These are phyloP conservation scores for Hysterangium stoloniferum DNA, from an alignment of 768 basidiomycete genomes.

Conservation along the genomic window DNA sequence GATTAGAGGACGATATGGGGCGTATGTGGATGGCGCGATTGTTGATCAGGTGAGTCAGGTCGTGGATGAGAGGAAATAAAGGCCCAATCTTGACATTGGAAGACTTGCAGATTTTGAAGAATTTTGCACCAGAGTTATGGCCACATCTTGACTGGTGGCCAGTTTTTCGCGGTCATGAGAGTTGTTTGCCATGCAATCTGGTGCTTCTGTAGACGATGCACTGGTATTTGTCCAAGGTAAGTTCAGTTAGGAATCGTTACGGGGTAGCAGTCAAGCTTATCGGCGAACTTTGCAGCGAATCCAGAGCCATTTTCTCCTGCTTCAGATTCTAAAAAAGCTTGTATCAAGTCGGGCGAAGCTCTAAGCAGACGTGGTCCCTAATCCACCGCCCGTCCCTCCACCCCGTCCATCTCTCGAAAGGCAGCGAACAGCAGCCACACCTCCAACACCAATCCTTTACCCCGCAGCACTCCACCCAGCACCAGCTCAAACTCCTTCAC, in stretches of 20 bases:
- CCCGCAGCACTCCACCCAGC: neutral
- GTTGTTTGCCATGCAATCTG: slow-evolving; percentile 58
- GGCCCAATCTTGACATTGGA: slow-evolving; percentile 17
- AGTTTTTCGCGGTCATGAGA: slow-evolving; percentile 70
- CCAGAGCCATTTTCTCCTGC: neutral
- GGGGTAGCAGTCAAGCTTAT: no score
- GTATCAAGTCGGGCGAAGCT: no score
- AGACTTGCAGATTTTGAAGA: slow-evolving; percentile 46
- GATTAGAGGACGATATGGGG: slow-evolving; percentile 59
- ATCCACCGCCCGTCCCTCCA: slow-evolving; percentile 1
- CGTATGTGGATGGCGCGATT: slow-evolving; percentile 38
- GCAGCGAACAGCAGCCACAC: no score
- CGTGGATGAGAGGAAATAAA: no score
- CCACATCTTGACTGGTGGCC: slow-evolving; percentile 49
- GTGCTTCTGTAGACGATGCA: slow-evolving; percentile 52
- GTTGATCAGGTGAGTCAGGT: slow-evolving; percentile 69
- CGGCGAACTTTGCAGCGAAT: neutral
- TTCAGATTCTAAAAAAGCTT: neutral
- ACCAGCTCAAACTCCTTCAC: slow-evolving; percentile 2
- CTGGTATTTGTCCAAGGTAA: slow-evolving; percentile 74
- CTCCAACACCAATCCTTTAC: neutral
- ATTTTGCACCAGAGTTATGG: slow-evolving; percentile 51
- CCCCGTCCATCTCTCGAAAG: neutral
- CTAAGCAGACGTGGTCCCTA: no score
- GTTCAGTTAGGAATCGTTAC: no score